Evolutionary conservation across 495 filamentous ascomycete species (phyloP), one percentile per base, ranked within the genome.

Genomic region (Echria macrotheca): DNA sequence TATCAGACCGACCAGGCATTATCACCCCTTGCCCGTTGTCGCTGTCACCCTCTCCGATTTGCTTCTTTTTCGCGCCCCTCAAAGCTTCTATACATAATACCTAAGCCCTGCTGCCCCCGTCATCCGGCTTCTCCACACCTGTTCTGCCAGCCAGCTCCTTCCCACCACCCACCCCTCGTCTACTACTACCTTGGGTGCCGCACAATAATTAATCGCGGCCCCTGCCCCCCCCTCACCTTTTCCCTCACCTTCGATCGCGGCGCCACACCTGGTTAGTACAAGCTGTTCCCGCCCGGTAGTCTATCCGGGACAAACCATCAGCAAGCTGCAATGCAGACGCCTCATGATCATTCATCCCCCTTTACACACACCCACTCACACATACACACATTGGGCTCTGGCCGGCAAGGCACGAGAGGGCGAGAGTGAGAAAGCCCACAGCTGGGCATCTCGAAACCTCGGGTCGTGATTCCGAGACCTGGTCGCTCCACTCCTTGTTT

Each of bases 401-500:
- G n/a, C n/a, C n/a, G n/a, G n/a, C n/a, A n/a, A n/a, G n/a, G n/a
- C n/a, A n/a, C n/a, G n/a, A n/a, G n/a, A n/a, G n/a, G n/a, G n/a
- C n/a, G n/a, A n/a, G n/a, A n/a, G 45, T 46, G 38, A 39, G 38
- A 59, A 31, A 24, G 22, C 56, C 54, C 63, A 59, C 58, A 68
- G 65, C 68, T 66, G 63, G 59, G 59, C 7, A 61, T 61, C 56
- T 66, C 65, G 59, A 69, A 65, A 67, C 61, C 58, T 65, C 67
- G 65, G 66, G 67, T 61, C 55, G 58, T 59, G 60, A 58, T 69
- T 71, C 68, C 69, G 69, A 65, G 64, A 54, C 63, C 57, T 69
- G 59, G 50, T 61, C 64, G 57, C 66, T 69, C 63, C 69, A 67
- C 65, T 40, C 26, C 24, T 41, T 42, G 44, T 22, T 55, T 21